Evolutionary conservation across 306 rosid species (phyloP).

Genomic region (Glycine tomentella): DNA sequence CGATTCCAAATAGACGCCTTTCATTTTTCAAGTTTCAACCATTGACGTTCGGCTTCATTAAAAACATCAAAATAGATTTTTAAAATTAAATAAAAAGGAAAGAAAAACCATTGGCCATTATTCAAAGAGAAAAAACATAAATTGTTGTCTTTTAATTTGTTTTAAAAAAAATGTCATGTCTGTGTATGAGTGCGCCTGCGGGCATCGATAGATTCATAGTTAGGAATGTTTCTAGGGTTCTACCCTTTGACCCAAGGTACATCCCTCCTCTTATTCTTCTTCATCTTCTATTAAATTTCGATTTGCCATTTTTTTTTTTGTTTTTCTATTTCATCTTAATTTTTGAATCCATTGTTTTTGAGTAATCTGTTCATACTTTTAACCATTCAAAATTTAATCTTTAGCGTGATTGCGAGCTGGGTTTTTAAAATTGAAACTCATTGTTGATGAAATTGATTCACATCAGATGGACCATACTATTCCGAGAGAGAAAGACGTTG

Average conservation of each 20-base stretch:
- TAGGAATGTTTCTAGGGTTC: constrained; percentile 61
- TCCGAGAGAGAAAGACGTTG: constrained; percentile 52
- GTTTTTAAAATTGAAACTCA: constrained; percentile 15
- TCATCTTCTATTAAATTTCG: neutral
- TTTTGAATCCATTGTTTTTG: constrained; percentile 25
- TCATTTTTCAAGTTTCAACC: neutral
- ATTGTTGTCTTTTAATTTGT: neutral
- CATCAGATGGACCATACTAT: constrained; percentile 50
- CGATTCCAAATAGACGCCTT: neutral
- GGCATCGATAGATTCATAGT: constrained; percentile 45
- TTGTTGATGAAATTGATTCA: constrained; percentile 45
- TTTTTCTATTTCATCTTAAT: neutral
- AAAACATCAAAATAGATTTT: neutral
- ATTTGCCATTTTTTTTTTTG: neutral
- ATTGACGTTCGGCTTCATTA: neutral
- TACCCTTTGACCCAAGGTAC: constrained; percentile 50
- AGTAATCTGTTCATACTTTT: neutral
- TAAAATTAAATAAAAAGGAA: neutral
- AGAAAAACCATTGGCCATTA: constrained; percentile 26
- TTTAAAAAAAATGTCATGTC: constrained; percentile 17
- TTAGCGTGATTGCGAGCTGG: constrained; percentile 36
- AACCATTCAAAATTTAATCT: neutral
- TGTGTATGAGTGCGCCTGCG: constrained; percentile 42
- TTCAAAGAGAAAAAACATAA: neutral
- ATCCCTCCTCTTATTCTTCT: neutral